Evolutionary conservation across 768 basidiomycete genomes (phyloP).

Genomic region (Tulasnella calospora): DNA sequence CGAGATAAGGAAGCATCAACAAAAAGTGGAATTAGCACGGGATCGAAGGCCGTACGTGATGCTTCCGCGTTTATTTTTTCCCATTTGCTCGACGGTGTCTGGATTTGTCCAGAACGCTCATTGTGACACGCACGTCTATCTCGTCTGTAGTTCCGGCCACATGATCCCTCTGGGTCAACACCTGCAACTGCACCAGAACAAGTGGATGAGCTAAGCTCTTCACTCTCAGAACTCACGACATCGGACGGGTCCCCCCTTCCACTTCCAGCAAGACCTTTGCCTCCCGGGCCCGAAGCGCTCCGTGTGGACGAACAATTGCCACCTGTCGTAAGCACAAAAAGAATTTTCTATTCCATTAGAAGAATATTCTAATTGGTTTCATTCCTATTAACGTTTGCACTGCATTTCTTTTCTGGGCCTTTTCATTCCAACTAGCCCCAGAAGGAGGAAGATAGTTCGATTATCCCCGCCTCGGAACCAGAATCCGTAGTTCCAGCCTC

Average conservation of each 20-base stretch:
- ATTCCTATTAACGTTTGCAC: neutral
- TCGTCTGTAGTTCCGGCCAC: neutral
- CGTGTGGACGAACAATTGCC: neutral
- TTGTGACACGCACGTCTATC: neutral
- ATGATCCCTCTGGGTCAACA: neutral
- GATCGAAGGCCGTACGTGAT: neutral
- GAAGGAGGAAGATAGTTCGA: neutral
- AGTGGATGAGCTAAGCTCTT: neutral
- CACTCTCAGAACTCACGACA: constrained; percentile 1
- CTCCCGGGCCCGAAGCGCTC: neutral
- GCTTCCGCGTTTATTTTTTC: neutral
- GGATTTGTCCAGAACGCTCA: neutral
- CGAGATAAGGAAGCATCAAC: neutral
- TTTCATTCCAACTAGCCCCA: neutral
- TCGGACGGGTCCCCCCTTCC: neutral
- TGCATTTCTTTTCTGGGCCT: neutral
- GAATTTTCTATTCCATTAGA: neutral
- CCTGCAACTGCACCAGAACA: neutral
- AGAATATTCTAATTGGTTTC: neutral
- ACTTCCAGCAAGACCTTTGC: neutral
- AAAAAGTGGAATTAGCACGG: neutral
- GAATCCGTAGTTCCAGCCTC: neutral
- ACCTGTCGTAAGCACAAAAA: neutral
- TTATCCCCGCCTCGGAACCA: neutral
- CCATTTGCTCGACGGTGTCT: neutral